Base-by-base conservation (phyloP, 2,329 filamentous ascomycete species). In the Didymella glomerata region DNA sequence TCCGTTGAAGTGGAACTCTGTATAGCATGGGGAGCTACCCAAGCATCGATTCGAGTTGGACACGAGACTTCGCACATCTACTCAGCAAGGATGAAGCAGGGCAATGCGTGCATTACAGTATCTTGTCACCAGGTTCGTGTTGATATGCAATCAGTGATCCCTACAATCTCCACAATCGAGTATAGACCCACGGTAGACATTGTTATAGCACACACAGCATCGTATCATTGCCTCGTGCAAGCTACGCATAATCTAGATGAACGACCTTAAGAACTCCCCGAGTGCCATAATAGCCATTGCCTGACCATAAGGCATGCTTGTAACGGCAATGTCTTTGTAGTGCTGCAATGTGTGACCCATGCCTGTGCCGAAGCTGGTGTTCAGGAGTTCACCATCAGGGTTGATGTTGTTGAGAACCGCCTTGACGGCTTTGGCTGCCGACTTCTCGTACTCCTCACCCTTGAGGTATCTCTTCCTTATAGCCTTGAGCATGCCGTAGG, bases 251-350 rank as follows among this genome's bases (percentile, higher is more conserved):
- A n/a, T 54, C 62, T 77, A 85, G 36, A 84, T 77, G 61, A 85
- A 89, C 30, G 83, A 83, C 47, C 89, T 82, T 75, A 91, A 72
- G 67, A 89, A 90, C 77, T 94, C 91, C 0, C 89, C 90, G 63
- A 93, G 74, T 0, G 89, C 88, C 88, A 93, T 92, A 63, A 93
- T 92, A 0, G 89, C 90, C 90, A 93, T 93, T 0, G 90, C 89
- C 75, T 93, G 91, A 0, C 91, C 91, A 68, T 93, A 93, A 7
- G 90, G 91, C 91, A 93, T 94, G 67, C 88, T 89, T 2, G 91
- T 94, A 61, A 88, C 78, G 1, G 87, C 84, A 57, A 94, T 93
- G 63, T 91, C 85, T 76, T 90, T 89, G 71, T 94, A 93, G 74
- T 92, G 89, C 77, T 93, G 85, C 71, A 93, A 75, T 57, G 84